Conservation (phyloP, 2,329 filamentous ascomycete genomes). For the Talaromyces sp. region DNA sequence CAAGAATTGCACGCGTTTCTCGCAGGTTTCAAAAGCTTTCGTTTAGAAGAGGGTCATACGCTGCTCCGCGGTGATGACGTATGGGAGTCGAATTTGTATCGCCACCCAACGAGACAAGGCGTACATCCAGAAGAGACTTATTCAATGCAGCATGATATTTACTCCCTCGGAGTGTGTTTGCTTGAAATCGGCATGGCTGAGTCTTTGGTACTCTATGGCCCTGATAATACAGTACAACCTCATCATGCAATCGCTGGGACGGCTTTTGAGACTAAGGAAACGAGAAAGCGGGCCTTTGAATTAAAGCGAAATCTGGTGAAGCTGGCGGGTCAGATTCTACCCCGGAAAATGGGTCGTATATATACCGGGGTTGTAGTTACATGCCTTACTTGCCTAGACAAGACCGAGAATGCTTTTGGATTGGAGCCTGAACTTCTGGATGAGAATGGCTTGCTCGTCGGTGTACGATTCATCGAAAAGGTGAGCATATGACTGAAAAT, state of each 20-base stretch:
- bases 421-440: constrained; percentile 14
- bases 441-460: constrained; percentile 23
- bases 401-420: background rate
- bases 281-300: background rate
- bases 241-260: background rate
- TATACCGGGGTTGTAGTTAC: background rate
- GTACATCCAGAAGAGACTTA: constrained; percentile 33
- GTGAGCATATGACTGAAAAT: constrained; percentile 10
- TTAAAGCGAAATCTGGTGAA: background rate
- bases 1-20: constrained; percentile 30
- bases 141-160: constrained; percentile 52
- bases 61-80: constrained; percentile 28
- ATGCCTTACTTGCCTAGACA: background rate
- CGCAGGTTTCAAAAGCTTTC: constrained; percentile 42
- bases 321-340: background rate
- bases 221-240: background rate
- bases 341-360: background rate
- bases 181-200: constrained; percentile 44
- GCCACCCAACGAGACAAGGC: constrained; percentile 46
- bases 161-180: constrained; percentile 50
- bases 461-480: constrained; percentile 28
- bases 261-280: background rate
- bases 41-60: constrained; percentile 28
- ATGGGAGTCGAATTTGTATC: constrained; percentile 46
- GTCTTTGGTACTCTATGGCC: constrained; percentile 21